Conservation (phyloP, 2,329 filamentous ascomycete genomes). For the Dichotomopilus funicola region DNA sequence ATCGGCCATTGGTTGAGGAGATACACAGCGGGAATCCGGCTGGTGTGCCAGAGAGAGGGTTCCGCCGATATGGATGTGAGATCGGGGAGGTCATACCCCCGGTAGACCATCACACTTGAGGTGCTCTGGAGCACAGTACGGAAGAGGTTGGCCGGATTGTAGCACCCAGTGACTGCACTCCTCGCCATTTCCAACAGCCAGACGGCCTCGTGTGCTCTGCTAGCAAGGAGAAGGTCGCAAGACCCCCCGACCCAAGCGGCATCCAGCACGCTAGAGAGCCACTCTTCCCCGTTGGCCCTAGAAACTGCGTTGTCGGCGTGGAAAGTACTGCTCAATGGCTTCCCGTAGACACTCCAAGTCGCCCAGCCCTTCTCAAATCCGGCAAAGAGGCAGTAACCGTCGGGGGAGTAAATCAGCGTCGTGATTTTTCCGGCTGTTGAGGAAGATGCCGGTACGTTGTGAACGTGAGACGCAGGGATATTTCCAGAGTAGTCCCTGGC, state of each 20-base stretch:
- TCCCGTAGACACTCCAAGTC: slow-evolving; percentile 96
- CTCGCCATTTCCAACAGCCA: slow-evolving; percentile 90
- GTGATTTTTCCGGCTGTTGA: slow-evolving; percentile 64
- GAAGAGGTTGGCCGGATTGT: slow-evolving; percentile 84
- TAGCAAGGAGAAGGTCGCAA: slow-evolving; percentile 73
- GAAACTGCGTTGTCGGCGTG: slow-evolving; percentile 58
- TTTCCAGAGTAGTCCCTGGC: slow-evolving; percentile 91
- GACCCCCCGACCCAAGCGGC: slow-evolving; percentile 85
- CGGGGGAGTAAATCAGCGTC: slow-evolving; percentile 79
- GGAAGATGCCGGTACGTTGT: slow-evolving; percentile 62
- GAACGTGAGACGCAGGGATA: slow-evolving; percentile 76
- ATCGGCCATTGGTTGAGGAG: slow-evolving; percentile 92
- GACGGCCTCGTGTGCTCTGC: slow-evolving; percentile 65
- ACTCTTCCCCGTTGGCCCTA: slow-evolving; percentile 65
- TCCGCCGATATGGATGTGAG: slow-evolving; percentile 88
- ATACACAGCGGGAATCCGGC: slow-evolving; percentile 78
- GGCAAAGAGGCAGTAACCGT: slow-evolving; percentile 92
- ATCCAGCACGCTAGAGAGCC: slow-evolving; percentile 72
- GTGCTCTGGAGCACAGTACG: slow-evolving; percentile 84
- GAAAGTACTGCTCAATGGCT: slow-evolving; percentile 80
- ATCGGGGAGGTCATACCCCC: slow-evolving; percentile 86
- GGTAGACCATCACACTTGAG: slow-evolving; percentile 82
- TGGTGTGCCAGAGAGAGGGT: slow-evolving; percentile 88
- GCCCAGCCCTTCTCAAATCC: slow-evolving; percentile 92
- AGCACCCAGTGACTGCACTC: slow-evolving; percentile 87